Evolutionary conservation across 78 protist species (phyloP), one percentile per base, ranked within the genome.

Genomic region (Emiliania huxleyi): DNA sequence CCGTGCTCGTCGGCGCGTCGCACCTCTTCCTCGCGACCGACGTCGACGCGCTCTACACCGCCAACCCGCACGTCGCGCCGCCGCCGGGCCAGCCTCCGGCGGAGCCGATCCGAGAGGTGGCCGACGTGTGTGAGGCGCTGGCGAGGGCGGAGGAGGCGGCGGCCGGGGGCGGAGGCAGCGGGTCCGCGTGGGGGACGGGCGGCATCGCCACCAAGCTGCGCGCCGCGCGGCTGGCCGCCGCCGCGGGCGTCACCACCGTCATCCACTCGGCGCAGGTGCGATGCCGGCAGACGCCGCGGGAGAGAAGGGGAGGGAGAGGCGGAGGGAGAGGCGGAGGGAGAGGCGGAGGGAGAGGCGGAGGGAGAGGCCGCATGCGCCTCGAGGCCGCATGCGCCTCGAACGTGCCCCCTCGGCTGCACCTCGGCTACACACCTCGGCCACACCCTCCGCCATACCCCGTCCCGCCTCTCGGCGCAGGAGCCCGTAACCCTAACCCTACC

Each of bases 21-120:
- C 89, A 84, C 81, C 79, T 94, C 62, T 90, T 94, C 84, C 90
- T 94, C 37, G 38, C 92, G 71, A 94, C 96, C 18, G 96, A 94
- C 81, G 96, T 94, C 48, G 94, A 94, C 69, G 84, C 56, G 1
- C 56, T 94, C 23, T 94, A 94, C 89, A 35, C 55, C 46, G 1
- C 45, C 43, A 88, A 94, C 43, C 96, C 96, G 1, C 0, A 21
- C 75, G 75, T 26, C 4, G 4, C 48, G 46, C 87, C 90, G 22
- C 48, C 62, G 6, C 89, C 75, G 33, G 85, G 83, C 4, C 18
- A 55, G 46, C 69, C 29, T 8, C 83, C 83, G 37, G 44, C 83
- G 52, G 38, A 56, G 91, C 44, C 87, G 40, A 52, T 29, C 33
- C 46, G 0, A 45, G 44, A 15, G 94, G 93, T 33, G 19, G 92